Percentiles rank a stretch among this genome's conserved stretches.
Evolutionary conservation across 768 basidiomycete species (phyloP).

Genomic region (Leccinum disarticulatum): DNA sequence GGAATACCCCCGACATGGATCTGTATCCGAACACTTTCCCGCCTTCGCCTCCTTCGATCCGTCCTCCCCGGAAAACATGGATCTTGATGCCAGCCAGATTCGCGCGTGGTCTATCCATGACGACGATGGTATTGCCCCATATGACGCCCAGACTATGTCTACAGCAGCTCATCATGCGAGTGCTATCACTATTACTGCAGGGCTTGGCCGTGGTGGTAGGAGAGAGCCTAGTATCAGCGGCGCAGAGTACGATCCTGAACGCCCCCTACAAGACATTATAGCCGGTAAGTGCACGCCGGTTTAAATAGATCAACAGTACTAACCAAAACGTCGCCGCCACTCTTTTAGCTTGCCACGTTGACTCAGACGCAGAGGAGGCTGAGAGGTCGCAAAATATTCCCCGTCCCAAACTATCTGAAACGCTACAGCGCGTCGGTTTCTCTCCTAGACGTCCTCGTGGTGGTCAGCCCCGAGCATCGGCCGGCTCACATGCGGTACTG

Average conservation of each 20-base stretch:
- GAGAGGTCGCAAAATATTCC: conserved; percentile 42
- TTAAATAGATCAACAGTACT: neutral
- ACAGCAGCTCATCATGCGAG: conserved; percentile 90
- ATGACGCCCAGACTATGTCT: conserved; percentile 69
- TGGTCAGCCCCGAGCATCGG: conserved; percentile 33
- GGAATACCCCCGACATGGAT: conserved; percentile 72
- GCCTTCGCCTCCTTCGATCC: conserved; percentile 64
- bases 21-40: conserved; percentile 53
- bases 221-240: conserved; percentile 66
- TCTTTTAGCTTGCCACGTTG: conserved; percentile 47
- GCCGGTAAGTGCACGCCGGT: conserved; percentile 41
- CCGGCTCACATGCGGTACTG: conserved; percentile 5
- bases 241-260: conserved; percentile 84
- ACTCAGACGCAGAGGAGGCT: conserved; percentile 51
- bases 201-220: conserved; percentile 52
- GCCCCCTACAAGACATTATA: conserved; percentile 73
- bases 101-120: conserved; percentile 64
- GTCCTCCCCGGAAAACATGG: conserved; percentile 54
- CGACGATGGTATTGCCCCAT: conserved; percentile 68
- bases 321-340: conserved; percentile 1
- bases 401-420: conserved; percentile 68
- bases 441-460: conserved; percentile 75
- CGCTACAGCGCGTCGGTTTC: conserved; percentile 65
- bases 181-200: conserved; percentile 82
- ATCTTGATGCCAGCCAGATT: conserved; percentile 49